Evolutionary conservation across 768 basidiomycete species (phyloP).

Genomic region (Amanita subjunquillea): DNA sequence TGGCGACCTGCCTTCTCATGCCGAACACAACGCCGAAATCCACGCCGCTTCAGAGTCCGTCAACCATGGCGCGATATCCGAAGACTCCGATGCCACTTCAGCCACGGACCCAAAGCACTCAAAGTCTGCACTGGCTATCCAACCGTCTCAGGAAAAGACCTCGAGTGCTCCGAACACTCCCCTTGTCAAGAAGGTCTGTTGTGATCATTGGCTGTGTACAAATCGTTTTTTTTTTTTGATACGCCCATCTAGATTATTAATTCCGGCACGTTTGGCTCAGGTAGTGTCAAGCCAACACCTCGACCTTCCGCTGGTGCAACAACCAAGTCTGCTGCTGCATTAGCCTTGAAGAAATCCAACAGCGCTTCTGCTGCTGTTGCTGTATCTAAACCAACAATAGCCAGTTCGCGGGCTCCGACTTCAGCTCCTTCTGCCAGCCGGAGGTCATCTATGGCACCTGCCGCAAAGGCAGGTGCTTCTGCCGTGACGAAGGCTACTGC

Average conservation of each 20-base stretch:
- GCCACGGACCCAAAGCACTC: not conserved
- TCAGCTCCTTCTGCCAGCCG: constrained; percentile 25
- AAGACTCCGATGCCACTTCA: no score
- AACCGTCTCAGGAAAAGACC: constrained; percentile 26
- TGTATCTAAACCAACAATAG: constrained; percentile 26
- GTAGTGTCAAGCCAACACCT: constrained; percentile 33
- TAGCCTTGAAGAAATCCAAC: constrained; percentile 28
- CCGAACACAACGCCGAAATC: no score
- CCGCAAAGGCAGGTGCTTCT: constrained; percentile 22
- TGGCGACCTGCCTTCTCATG: not conserved
- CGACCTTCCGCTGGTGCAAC: constrained; percentile 5
- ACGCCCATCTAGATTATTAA: constrained; percentile 41
- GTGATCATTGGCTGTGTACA: constrained; percentile 4
- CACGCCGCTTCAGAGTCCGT: no score
- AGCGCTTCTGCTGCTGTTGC: constrained; percentile 16
- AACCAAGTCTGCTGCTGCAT: constrained; percentile 27
- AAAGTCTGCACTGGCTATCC: not conserved
- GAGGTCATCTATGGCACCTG: constrained; percentile 34
- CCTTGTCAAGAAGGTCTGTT: constrained; percentile 56
- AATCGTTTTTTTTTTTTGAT: not conserved
- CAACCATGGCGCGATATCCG: no score
- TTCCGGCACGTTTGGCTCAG: constrained; percentile 57
- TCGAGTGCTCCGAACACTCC: constrained; percentile 40
- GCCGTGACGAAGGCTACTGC: constrained; percentile 25
- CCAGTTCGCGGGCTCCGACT: constrained; percentile 21